Conservation (phyloP, 2,329 filamentous ascomycete genomes). For the Fusarium brevicatenulatum region DNA sequence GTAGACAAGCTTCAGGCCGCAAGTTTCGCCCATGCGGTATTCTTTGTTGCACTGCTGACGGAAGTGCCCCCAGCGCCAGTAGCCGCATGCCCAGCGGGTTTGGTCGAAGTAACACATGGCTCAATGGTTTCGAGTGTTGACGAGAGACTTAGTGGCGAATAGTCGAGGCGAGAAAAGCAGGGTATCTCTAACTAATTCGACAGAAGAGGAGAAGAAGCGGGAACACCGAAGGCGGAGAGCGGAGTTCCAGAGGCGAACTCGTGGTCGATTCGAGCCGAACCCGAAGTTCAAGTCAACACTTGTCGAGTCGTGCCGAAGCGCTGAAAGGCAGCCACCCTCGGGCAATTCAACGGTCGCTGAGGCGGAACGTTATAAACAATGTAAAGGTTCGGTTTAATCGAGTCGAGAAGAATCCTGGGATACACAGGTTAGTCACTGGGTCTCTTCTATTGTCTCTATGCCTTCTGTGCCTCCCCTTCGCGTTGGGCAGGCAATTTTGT, state of each 20-base stretch:
- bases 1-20: constrained; percentile 91
- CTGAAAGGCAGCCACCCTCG: neutral
- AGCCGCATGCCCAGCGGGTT: constrained; percentile 84
- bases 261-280: constrained; percentile 32
- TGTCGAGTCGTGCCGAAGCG: constrained; percentile 19
- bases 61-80: constrained; percentile 96
- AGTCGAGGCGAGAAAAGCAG: constrained; percentile 4
- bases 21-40: constrained; percentile 95
- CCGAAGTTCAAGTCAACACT: constrained; percentile 22
- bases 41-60: constrained; percentile 93
- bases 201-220: constrained; percentile 28
- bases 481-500: constrained; percentile 1
- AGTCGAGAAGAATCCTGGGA: constrained; percentile 14
- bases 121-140: constrained; percentile 31
- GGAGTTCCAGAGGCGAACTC: constrained; percentile 30
- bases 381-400: constrained; percentile 12
- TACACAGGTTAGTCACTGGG: constrained; percentile 25
- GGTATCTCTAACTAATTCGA: constrained; percentile 19
- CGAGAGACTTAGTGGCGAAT: constrained; percentile 20
- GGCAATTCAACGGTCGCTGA: constrained; percentile 12
- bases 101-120: constrained; percentile 97
- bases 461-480: constrained; percentile 6
- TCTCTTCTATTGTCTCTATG: constrained; percentile 3
- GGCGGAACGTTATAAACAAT: constrained; percentile 10
- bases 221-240: constrained; percentile 28